Percentiles rank a stretch among this genome's conserved stretches.
These are phyloP conservation scores for Populus tomentosa DNA, from an alignment of 441 rosid species.

Conservation along the genomic window DNA sequence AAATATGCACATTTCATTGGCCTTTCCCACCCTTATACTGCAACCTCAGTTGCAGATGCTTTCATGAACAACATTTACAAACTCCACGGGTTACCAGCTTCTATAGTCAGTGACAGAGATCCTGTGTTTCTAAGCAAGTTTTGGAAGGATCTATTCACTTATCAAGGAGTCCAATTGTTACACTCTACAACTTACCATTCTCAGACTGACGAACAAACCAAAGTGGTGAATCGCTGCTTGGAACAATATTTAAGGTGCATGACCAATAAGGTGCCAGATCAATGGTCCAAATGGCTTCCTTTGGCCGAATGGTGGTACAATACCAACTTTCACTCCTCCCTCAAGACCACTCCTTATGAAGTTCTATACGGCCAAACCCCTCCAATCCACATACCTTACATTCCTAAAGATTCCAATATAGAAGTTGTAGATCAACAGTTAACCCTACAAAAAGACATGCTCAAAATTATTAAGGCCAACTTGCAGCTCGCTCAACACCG, in stretches of 20 bases:
- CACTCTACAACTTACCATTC: background rate
- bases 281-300: background rate
- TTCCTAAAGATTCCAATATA: background rate
- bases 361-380: background rate
- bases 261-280: background rate
- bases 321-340: background rate
- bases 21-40: background rate
- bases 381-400: background rate
- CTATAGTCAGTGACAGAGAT: background rate
- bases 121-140: background rate
- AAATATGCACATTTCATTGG: too few relatives aligned
- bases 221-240: background rate
- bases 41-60: accelerated
- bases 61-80: background rate
- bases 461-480: background rate
- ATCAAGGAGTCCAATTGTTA: background rate
- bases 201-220: too few relatives aligned
- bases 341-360: background rate
- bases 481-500: background rate
- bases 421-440: background rate
- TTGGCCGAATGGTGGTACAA: background rate
- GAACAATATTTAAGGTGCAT: background rate
- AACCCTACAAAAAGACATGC: background rate
- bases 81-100: background rate
- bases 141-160: background rate